Evolutionary conservation across 129 eudicot genomes (phyloP).

Genomic region (Centaurea solstitialis): DNA sequence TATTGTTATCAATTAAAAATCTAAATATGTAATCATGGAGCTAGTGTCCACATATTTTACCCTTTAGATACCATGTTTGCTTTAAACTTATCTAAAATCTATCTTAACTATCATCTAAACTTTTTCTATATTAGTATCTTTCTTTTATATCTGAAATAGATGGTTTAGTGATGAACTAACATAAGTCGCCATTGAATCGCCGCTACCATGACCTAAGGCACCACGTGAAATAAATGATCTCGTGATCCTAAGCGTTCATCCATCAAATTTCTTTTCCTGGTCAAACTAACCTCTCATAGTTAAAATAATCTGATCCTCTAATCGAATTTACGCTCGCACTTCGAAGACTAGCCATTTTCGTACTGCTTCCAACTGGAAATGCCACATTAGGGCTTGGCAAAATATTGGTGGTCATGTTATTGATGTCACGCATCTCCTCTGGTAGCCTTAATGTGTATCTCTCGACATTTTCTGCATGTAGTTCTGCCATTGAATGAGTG

Average conservation of each 20-base stretch:
- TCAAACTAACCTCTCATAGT: conserved; percentile 36
- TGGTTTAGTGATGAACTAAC: not conserved
- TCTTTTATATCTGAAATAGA: not conserved
- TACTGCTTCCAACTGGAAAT: conserved; percentile 5
- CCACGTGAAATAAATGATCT: conserved; percentile 16
- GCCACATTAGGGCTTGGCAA: not conserved
- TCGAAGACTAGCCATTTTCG: conserved; percentile 24
- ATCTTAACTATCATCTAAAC: not conserved
- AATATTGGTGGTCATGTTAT: not conserved
- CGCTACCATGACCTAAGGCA: not conserved
- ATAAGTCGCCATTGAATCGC: not conserved
- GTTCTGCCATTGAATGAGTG: conserved; percentile 30
- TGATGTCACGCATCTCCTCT: conserved; percentile 12
- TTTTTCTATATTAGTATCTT: not conserved
- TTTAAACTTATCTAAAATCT: no score
- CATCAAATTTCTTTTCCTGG: conserved; percentile 8
- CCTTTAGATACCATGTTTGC: no score
- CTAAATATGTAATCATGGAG: not conserved
- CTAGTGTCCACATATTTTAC: no score
- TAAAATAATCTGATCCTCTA: conserved; percentile 12
- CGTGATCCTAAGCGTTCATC: not conserved
- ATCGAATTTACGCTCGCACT: conserved; percentile 33
- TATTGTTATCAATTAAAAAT: not conserved
- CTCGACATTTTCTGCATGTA: conserved; percentile 22
- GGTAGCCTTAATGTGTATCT: conserved; percentile 51